Evolutionary conservation across 495 filamentous ascomycete genomes (phyloP).

Genomic region (Cudoniella acicularis): DNA sequence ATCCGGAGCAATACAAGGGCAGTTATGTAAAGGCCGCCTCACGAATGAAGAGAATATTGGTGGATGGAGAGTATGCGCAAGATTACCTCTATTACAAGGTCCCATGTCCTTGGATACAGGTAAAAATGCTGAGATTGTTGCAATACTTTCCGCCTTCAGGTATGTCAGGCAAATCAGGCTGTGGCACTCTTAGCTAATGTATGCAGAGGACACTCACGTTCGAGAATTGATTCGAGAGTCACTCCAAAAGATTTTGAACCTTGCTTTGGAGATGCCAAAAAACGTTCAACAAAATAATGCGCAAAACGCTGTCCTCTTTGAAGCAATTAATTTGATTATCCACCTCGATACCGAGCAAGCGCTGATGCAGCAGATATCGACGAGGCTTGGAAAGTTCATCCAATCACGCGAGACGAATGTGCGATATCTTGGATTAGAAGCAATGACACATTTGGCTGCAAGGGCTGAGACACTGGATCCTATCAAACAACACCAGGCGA

Average conservation of each 20-base stretch:
- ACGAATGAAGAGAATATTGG: slow-evolving; percentile 79
- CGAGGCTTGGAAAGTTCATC: slow-evolving; percentile 91
- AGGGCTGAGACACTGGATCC: slow-evolving; percentile 92
- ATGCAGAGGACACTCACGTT: slow-evolving; percentile 81
- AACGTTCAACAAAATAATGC: slow-evolving; percentile 99
- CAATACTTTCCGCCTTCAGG: slow-evolving; percentile 97
- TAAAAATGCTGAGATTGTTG: slow-evolving; percentile 84
- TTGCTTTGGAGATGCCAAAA: slow-evolving; percentile 89
- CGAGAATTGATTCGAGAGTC: slow-evolving; percentile 91
- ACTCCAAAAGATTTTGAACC: slow-evolving; percentile 81
- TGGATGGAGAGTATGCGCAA: slow-evolving; percentile 79
- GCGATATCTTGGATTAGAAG: slow-evolving; percentile 92
- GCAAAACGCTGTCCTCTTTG: slow-evolving; percentile 96
- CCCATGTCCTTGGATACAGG: slow-evolving; percentile 97
- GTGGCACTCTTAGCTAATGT: background rate
- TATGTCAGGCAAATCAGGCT: too few species aligned
- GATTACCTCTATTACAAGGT: slow-evolving; percentile 99
- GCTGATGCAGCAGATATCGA: slow-evolving; percentile 96
- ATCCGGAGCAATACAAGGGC: slow-evolving; percentile 88
- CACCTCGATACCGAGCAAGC: slow-evolving; percentile 96
- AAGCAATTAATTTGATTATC: slow-evolving; percentile 98
- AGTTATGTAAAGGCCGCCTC: slow-evolving; percentile 91
- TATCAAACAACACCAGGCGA: slow-evolving; percentile 95
- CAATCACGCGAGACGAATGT: slow-evolving; percentile 97
- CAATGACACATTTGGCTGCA: slow-evolving; percentile 97